Evolutionary conservation across 306 rosid genomes (phyloP), one percentile per base, ranked within the genome.

Genomic region (Trifolium dubium): DNA sequence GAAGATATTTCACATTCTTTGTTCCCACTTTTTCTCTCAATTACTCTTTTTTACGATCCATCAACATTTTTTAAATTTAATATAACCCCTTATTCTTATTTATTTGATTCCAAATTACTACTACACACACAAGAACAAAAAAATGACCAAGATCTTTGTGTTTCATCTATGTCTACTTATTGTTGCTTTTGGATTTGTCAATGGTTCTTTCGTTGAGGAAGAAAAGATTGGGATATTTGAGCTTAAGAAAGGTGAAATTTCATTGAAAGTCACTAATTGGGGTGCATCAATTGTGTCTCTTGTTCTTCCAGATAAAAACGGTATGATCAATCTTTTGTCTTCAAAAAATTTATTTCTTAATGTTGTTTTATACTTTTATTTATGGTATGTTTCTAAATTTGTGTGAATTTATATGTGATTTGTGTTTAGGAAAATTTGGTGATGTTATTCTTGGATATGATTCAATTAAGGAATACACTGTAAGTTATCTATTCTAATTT

Each of bases 371-470:
- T n/a, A n/a, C n/a, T n/a, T n/a, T n/a, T 14, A 2, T 39, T 60
- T 28, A n/a, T 32, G 11, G 0, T 34, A 5, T 60, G 17, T 31
- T 46, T 23, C 49, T 41, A 44, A 58, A 15, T n/a, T 12, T 67
- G 19, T 59, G 18, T 74, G 37, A 13, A 32, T 40, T 23, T 77
- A 29, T 47, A 29, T 71, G 54, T 70, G 55, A 39, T 66, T 19
- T 76, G 46, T 71, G 14, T 82, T 5, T 74, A 92, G 98, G 94
- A 75, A 88, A 88, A 69, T 75, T 87, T 61, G 91, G 74, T 58
- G 96, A 92, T 90, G 80, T 90, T 58, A 81, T 88, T 85, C 94
- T 92, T 64, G 98, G 96, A 59, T 92, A 88, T 63, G 81, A 90
- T 80, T 84, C 98, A 67, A 4, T 88, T 61, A 76, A 85, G 39